Evolutionary conservation across 345 rosid genomes (phyloP).

Genomic region (Draba incana): DNA sequence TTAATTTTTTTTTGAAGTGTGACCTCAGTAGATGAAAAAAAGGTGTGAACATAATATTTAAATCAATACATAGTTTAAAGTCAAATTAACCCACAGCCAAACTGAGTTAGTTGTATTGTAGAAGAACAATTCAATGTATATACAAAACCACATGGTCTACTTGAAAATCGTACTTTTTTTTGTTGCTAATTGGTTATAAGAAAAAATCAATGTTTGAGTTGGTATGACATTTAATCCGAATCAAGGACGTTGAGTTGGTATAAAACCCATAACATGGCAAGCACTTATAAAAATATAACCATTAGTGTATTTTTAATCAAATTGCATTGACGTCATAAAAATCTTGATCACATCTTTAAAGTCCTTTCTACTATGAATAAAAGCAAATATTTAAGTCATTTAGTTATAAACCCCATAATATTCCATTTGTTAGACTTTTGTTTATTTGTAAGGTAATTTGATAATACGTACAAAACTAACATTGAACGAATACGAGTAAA

Average conservation of each 20-base stretch:
- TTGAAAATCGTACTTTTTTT: not conserved
- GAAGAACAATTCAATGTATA: not conserved
- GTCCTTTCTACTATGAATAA: too few relatives aligned
- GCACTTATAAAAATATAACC: too few relatives aligned
- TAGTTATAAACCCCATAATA: too few relatives aligned
- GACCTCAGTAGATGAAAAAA: not conserved
- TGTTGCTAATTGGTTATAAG: conserved; percentile 1
- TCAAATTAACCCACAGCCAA: conserved; percentile 2
- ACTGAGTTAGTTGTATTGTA: not conserved
- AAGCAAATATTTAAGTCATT: too few relatives aligned
- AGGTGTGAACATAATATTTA: not conserved
- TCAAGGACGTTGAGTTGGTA: conserved; percentile 22
- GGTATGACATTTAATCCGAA: conserved; percentile 1
- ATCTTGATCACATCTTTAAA: not conserved
- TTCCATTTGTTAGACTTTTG: too few relatives aligned
- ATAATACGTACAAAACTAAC: too few relatives aligned
- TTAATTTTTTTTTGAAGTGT: not conserved
- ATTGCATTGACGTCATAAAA: conserved; percentile 1
- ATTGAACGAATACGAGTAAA: not conserved
- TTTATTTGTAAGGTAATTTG: too few relatives aligned
- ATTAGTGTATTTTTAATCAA: not conserved
- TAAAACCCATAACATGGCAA: too few relatives aligned
- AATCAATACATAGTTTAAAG: not conserved
- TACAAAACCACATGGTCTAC: not conserved
- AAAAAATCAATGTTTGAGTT: conserved; percentile 6